Evolutionary conservation across 2,329 filamentous ascomycete genomes (phyloP).

Genomic region (Verticillium alfalfae): DNA sequence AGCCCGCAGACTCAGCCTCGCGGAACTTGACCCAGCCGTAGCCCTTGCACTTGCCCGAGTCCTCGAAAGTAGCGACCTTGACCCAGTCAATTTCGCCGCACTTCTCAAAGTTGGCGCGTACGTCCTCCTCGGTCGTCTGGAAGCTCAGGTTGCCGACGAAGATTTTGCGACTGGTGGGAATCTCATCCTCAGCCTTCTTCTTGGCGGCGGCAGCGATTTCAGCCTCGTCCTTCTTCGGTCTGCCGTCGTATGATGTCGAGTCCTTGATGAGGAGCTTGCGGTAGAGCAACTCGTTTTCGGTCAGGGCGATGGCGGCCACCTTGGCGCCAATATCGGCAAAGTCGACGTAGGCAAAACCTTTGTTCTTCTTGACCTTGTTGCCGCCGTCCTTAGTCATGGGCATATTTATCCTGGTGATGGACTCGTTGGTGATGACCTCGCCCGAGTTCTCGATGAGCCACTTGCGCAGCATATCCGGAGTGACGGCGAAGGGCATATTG

Average conservation of each 20-base stretch:
- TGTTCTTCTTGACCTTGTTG: constrained; percentile 55
- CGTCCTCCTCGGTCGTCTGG: constrained; percentile 72
- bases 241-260: constrained; percentile 82
- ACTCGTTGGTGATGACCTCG: constrained; percentile 57
- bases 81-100: constrained; percentile 80
- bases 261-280: constrained; percentile 91
- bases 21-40: constrained; percentile 94
- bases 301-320: constrained; percentile 74
- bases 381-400: constrained; percentile 49
- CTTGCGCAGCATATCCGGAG: constrained; percentile 65
- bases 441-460: constrained; percentile 74
- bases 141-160: constrained; percentile 91
- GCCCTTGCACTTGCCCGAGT: constrained; percentile 95
- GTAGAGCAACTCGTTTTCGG: constrained; percentile 73
- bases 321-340: constrained; percentile 68
- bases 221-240: constrained; percentile 61
- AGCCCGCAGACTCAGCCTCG: constrained; percentile 66
- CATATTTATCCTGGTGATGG: constrained; percentile 81
- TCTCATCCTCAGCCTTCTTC: constrained; percentile 22
- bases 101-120: constrained; percentile 74
- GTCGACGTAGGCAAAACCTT: constrained; percentile 95
- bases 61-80: constrained; percentile 92
- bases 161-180: constrained; percentile 67
- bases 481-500: constrained; percentile 82
- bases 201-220: constrained; percentile 16